These are phyloP conservation scores for Lasiosphaeria hispida DNA, from an alignment of 495 filamentous ascomycete genomes.

Conservation along the genomic window DNA sequence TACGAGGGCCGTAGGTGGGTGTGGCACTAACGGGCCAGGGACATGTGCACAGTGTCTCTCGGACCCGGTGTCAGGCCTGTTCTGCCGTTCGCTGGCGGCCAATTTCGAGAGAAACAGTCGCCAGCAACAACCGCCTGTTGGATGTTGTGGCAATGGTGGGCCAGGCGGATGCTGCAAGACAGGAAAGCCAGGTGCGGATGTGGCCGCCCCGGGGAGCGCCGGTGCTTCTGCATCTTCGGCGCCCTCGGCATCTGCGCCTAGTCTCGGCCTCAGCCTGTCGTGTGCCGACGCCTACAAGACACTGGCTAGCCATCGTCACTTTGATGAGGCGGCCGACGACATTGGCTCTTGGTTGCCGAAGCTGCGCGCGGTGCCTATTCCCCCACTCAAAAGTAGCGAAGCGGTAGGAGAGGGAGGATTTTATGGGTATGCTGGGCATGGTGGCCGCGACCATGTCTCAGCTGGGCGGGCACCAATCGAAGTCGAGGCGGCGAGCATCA, in stretches of 20 bases:
- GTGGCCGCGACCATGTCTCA: slow-evolving; percentile 14
- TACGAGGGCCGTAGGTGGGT: slow-evolving; percentile 25
- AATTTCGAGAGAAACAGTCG: slow-evolving; percentile 45
- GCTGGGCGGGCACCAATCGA: slow-evolving; percentile 62
- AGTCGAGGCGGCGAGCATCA: slow-evolving; percentile 82
- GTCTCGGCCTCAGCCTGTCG: slow-evolving; percentile 44
- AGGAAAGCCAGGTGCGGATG: slow-evolving; percentile 7
- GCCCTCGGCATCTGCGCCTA: not conserved
- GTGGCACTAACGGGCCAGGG: slow-evolving; percentile 71
- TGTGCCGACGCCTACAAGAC: slow-evolving; percentile 84
- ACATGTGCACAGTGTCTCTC: slow-evolving; percentile 75
- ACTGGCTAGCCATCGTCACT: slow-evolving; percentile 74
- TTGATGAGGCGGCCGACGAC: slow-evolving; percentile 71
- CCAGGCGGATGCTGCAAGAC: slow-evolving; percentile 41
- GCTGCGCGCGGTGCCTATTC: slow-evolving; percentile 57
- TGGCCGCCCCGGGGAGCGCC: not conserved
- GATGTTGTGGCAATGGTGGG: slow-evolving; percentile 47
- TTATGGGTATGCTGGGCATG: slow-evolving; percentile 4
- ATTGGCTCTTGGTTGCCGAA: slow-evolving; percentile 73
- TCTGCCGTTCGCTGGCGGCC: slow-evolving; percentile 81
- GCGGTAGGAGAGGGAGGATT: slow-evolving; percentile 3
- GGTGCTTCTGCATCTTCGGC: slow-evolving; percentile 5
- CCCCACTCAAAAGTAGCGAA: slow-evolving; percentile 8
- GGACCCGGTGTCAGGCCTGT: slow-evolving; percentile 76
- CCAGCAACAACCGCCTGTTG: slow-evolving; percentile 46